Evolutionary conservation across 1,284 basidiomycete genomes (phyloP), one percentile per base, ranked within the genome.

Genomic region (Apiotrichum sp.): DNA sequence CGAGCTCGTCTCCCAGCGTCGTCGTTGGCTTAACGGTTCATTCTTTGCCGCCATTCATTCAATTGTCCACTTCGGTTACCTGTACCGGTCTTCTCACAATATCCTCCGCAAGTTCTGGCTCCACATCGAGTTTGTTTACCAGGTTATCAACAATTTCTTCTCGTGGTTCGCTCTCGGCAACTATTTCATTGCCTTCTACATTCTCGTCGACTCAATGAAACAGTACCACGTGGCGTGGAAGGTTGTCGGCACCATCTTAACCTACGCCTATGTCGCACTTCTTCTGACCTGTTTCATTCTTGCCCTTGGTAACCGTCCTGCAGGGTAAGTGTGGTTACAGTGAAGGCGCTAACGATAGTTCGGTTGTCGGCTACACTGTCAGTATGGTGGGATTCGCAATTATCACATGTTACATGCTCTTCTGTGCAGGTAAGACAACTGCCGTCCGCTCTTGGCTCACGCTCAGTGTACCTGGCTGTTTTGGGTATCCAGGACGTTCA

Each of bases 21-120:
- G 93, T 53, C 85, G 93, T 57, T 96, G 95, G 95, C 81, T 98
- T 41, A 98, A 98, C 70, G 95, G 95, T 5, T 93, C 90, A 6
- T 97, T 98, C 82, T 95, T 95, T 70, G 95, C 93, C 2, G 90
- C 89, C 0, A 84, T 93, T 41, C 90, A 97, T 77, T 86, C 86
- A 56, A 87, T 86, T 2, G 80, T 93, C 59, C 89, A 96, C 72
- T 96, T 97, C 74, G 84, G 89, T 66, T 93, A 95, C 69, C 84
- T 97, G 53, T 96, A 96, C 76, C 84, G 91, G 36, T 91, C 88
- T 11, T 86, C 86, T 64, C 95, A 98, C 74, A 78, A 82, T 0
- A 82, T 95, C 69, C 57, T 87, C 41, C 83, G 93, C 66, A 93
- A 97, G 77, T 83, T 90, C 71, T 93, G 89, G 86, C 88, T 98